phyloP scores from a whole-genome alignment of 208 protist genomes.

The Wallacemonas collosoma region DNA sequence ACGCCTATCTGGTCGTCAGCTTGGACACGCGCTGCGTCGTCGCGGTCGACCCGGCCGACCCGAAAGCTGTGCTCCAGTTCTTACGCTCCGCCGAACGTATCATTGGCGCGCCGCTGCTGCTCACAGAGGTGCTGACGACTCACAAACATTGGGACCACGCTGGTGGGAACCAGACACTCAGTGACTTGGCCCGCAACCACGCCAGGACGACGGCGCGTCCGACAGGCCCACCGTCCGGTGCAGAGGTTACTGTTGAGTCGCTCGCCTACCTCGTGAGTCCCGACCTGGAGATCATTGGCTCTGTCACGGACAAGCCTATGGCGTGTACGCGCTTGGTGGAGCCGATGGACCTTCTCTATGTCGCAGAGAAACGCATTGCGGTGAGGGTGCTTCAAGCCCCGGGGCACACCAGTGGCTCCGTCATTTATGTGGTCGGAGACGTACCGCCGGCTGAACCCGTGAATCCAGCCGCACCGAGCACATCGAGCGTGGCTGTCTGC shows the following conservation, averaged over 20 bases:
- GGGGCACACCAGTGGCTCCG: constrained; percentile 73
- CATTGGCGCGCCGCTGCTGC: constrained; percentile 28
- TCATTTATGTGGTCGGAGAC: constrained; percentile 67
- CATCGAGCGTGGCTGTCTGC: constrained; percentile 49
- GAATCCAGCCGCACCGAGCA: constrained; percentile 29
- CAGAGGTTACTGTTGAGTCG: background rate
- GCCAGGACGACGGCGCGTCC: background rate
- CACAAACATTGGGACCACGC: constrained; percentile 97
- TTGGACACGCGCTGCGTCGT: constrained; percentile 51
- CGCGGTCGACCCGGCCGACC: constrained; percentile 83
- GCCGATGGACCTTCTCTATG: constrained; percentile 42
- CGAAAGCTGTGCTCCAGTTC: constrained; percentile 49
- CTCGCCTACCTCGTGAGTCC: constrained; percentile 21
- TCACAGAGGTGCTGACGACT: constrained; percentile 92
- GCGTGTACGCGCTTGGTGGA: constrained; percentile 58
- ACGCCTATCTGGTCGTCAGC: constrained; percentile 85
- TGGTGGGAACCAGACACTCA: constrained; percentile 88
- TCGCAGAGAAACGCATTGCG: constrained; percentile 48
- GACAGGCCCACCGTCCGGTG: constrained; percentile 31
- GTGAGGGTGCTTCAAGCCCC: constrained; percentile 67
- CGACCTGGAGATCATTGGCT: constrained; percentile 70
- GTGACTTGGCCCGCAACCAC: constrained; percentile 18
- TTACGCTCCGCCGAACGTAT: constrained; percentile 30
- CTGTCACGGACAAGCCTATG: constrained; percentile 60
- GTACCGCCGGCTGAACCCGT: constrained; percentile 12